phyloP scores from a whole-genome alignment of 2,329 filamentous ascomycete species.

The Fusarium avenaceum region DNA sequence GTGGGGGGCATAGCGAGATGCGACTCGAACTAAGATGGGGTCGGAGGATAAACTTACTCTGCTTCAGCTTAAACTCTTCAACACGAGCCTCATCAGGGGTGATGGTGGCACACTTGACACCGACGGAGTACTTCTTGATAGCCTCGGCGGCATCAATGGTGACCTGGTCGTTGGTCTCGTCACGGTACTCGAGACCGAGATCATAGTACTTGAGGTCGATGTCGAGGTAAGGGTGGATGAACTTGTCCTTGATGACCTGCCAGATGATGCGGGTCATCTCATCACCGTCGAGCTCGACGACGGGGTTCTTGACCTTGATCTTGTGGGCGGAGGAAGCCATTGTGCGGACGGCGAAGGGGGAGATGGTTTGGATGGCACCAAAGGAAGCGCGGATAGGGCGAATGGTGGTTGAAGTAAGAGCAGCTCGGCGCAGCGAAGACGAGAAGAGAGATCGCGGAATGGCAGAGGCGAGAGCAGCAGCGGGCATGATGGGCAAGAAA shows the following conservation, averaged over 20 bases:
- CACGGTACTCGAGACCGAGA: constrained; percentile 91
- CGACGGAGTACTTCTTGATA: constrained; percentile 98
- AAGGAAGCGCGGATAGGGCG: constrained; percentile 62
- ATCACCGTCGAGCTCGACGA: constrained; percentile 95
- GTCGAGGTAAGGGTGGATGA: constrained; percentile 95
- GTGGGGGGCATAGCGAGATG: constrained; percentile 38
- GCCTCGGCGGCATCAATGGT: constrained; percentile 95
- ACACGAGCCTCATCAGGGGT: constrained; percentile 97
- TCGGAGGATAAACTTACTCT: constrained; percentile 73
- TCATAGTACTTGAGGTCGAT: constrained; percentile 99
- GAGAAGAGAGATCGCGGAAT: constrained; percentile 52
- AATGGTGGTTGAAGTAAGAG: constrained; percentile 45
- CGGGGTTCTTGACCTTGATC: constrained; percentile 99
- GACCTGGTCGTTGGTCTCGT: constrained; percentile 96
- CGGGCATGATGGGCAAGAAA: constrained; percentile 49
- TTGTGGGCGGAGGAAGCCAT: constrained; percentile 74
- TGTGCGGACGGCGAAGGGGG: constrained; percentile 75
- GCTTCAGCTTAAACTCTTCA: constrained; percentile 98
- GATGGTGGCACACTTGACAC: constrained; percentile 99
- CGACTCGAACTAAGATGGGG: constrained; percentile 24
- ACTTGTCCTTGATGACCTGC: constrained; percentile 99
- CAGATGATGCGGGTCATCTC: constrained; percentile 99
- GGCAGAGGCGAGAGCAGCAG: constrained; percentile 48
- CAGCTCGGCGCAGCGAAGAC: constrained; percentile 50
- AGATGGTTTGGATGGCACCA: constrained; percentile 55